These are phyloP conservation scores for Hamigera avellanea DNA, from an alignment of 495 filamentous ascomycete genomes.

Conservation along the genomic window DNA sequence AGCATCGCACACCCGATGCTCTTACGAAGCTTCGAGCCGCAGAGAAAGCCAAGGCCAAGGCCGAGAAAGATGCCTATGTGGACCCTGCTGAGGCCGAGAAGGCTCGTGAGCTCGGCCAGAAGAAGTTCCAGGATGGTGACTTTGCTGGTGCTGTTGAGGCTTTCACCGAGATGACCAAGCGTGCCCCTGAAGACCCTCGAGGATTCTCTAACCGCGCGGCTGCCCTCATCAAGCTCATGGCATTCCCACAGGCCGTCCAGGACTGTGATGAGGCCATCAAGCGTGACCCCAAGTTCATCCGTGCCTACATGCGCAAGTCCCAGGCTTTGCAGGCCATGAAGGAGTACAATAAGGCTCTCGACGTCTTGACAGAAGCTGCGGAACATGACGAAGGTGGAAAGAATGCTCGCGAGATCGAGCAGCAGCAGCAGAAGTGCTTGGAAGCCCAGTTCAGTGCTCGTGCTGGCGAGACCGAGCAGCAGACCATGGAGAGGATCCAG, in stretches of 20 bases:
- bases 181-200: constrained; percentile 80
- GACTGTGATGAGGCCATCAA: constrained; percentile 89
- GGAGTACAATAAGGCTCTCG: constrained; percentile 88
- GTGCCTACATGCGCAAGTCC: constrained; percentile 90
- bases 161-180: constrained; percentile 96
- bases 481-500: constrained; percentile 85
- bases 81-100: constrained; percentile 88
- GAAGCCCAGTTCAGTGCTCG: constrained; percentile 76
- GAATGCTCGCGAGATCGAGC: constrained; percentile 80
- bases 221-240: constrained; percentile 89
- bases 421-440: constrained; percentile 90
- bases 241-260: constrained; percentile 83
- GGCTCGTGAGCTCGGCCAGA: constrained; percentile 86
- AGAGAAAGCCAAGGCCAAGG: constrained; percentile 75
- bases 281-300: constrained; percentile 86
- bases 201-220: constrained; percentile 96
- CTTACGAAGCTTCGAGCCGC: constrained; percentile 86
- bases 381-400: constrained; percentile 65
- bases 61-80: constrained; percentile 71
- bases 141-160: constrained; percentile 94
- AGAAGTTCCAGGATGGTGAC: constrained; percentile 92
- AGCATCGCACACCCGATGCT: constrained; percentile 93
- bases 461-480: constrained; percentile 91
- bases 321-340: constrained; percentile 93
- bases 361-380: constrained; percentile 72